Evolutionary conservation across 805 yeast genomes (phyloP), one percentile per base, ranked within the genome.

Genomic region (Pichia cephalocereana): DNA sequence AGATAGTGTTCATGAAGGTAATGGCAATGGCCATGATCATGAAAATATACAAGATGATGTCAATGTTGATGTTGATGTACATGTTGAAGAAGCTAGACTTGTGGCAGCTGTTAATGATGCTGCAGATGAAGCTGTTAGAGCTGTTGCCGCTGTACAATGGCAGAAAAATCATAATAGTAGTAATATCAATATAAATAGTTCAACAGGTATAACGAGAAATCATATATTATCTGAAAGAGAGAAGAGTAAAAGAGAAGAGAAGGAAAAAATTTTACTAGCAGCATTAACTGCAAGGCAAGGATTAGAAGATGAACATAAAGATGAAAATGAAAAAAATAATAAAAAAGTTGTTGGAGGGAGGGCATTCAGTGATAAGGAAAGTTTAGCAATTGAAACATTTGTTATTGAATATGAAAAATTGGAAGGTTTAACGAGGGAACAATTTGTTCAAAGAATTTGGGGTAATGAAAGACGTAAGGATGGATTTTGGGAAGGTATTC

Each of bases 371-470:
- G 67, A 64, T 26, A 85, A 80, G 44, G 98, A 90, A 64, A 73
- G 70, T 17, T 73, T 68, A 19, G 85, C 87, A 0, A 77, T 90
- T 52, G 91, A 87, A 49, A 75, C 75, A 47, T 88, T 86, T 57
- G 78, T 90, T 51, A 66, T 69, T 15, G 83, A 82, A 19, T 91
- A 86, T 60, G 80, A 86, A 56, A 72, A 68, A 41, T 74, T 83
- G 53, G 74, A 83, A 58, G 74, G 74, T 31, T 68, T 86, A 63
- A 73, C 81, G 9, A 70, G 88, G 46, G 76, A 76, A 41, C 84
- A 83, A 48, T 76, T 90, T 8, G 85, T 96, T 64, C 81, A 80
- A 55, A 71, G 96, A 42, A 86, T 90, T 19, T 90, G 98, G 98
- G 70, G 88, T 8, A 79, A 81, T 54, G 90, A 83, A 53, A 75